Percentiles rank a stretch among this genome's conserved stretches.
Evolutionary conservation across 345 rosid genomes (phyloP).

Genomic region (Dipteronia sinensis): DNA sequence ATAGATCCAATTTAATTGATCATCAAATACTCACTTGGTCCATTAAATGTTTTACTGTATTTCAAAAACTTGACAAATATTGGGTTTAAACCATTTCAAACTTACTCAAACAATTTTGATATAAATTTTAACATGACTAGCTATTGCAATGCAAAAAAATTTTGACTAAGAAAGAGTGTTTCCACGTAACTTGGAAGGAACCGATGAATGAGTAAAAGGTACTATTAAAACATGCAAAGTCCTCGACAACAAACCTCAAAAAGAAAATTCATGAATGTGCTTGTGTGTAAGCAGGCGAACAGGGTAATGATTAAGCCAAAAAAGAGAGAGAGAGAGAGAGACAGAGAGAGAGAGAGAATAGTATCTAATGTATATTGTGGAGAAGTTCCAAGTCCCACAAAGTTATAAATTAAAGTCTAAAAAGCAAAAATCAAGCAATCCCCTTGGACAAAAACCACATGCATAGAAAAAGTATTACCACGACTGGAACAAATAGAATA

Average conservation of each 20-base stretch:
- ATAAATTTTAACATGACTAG: not conserved
- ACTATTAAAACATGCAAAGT: not conserved
- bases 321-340: not conserved
- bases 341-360: not conserved
- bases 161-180: not conserved
- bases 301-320: not conserved
- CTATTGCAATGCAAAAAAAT: not conserved
- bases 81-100: not conserved
- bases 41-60: not conserved
- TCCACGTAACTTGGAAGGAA: not conserved
- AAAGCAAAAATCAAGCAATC: not conserved
- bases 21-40: not conserved
- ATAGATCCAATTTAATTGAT: not conserved
- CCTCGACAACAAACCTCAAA: not conserved
- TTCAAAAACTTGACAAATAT: not conserved
- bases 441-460: constrained; percentile 1
- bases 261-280: not conserved
- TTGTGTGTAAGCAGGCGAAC: not conserved
- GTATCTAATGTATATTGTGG: not conserved
- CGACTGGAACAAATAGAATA: not conserved
- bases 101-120: not conserved
- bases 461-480: not conserved
- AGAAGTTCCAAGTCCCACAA: not conserved
- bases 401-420: not conserved
- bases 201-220: not conserved